Percentiles rank a stretch among this genome's conserved stretches.
Conservation (phyloP, 192 early-diverging fungal genomes). For the Umbelopsis sp. region DNA sequence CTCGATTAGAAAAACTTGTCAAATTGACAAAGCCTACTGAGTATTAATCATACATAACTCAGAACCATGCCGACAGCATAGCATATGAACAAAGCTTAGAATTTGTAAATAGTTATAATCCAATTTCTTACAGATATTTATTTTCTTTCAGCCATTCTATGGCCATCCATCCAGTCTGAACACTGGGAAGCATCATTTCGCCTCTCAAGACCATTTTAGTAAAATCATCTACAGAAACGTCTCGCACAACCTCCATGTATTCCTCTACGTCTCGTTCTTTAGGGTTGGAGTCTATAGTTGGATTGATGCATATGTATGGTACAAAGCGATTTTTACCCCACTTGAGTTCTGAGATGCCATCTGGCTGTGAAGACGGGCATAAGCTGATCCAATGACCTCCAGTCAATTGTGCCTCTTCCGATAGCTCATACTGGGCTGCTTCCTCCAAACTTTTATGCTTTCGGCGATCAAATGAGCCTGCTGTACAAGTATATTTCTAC, state of each 20-base stretch:
- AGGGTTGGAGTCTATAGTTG: slow-evolving; percentile 42
- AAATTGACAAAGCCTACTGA: slow-evolving; percentile 49
- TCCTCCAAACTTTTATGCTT: slow-evolving; percentile 54
- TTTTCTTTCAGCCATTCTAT: slow-evolving; percentile 43
- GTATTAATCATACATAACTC: background rate
- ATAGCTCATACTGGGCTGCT: slow-evolving; percentile 54
- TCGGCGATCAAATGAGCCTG: slow-evolving; percentile 53
- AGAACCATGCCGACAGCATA: too few relatives aligned
- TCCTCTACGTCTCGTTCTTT: slow-evolving; percentile 51
- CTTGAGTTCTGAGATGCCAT: slow-evolving; percentile 59
- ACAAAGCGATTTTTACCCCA: slow-evolving; percentile 63
- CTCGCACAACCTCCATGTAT: slow-evolving; percentile 40
- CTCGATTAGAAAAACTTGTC: slow-evolving; percentile 42
- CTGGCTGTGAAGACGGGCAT: slow-evolving; percentile 40
- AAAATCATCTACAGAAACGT: slow-evolving; percentile 35
- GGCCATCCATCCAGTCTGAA: slow-evolving; percentile 54
- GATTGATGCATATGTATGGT: slow-evolving; percentile 54
- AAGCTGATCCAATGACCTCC: slow-evolving; percentile 51
- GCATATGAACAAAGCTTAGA: too few relatives aligned
- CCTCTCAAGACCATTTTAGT: slow-evolving; percentile 41
- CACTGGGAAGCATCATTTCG: slow-evolving; percentile 49
- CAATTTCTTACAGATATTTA: background rate
- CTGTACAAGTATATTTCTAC: slow-evolving; percentile 58
- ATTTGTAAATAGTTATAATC: too few relatives aligned
- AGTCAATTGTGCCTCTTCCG: slow-evolving; percentile 58